Percentiles rank a stretch among this genome's conserved stretches.
These are phyloP conservation scores for Venturia effusa DNA, from an alignment of 2,329 filamentous ascomycete species.

Conservation along the genomic window DNA sequence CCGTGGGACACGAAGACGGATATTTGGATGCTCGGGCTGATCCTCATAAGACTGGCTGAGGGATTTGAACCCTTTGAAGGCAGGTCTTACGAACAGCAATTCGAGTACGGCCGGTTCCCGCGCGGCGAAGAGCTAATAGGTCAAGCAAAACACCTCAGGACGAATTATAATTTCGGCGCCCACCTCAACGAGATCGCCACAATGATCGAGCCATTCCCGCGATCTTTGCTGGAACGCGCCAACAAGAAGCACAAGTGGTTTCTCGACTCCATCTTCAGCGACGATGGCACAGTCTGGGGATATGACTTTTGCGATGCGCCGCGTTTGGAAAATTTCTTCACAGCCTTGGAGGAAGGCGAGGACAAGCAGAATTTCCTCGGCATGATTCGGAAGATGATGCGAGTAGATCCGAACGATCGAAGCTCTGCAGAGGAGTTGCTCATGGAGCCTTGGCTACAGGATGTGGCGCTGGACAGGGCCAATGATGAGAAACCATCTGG, in stretches of 20 bases:
- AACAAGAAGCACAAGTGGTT: background rate
- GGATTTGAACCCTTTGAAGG: background rate
- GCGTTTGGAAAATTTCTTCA: background rate
- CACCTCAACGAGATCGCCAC: background rate
- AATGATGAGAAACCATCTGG: background rate
- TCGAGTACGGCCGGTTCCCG: background rate
- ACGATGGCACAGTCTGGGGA: background rate
- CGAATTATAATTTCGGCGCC: background rate
- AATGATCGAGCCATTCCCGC: background rate
- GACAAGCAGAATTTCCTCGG: background rate
- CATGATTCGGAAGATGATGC: background rate
- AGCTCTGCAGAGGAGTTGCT: background rate
- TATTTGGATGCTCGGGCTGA: background rate
- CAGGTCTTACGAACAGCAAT: background rate
- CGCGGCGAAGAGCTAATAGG: background rate
- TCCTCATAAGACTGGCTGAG: too few species aligned
- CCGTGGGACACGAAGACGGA: background rate
- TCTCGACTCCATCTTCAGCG: background rate
- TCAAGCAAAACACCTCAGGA: background rate
- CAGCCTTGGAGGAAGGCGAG: background rate
- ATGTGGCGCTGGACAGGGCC: background rate
- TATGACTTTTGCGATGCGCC: background rate
- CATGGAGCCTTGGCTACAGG: background rate
- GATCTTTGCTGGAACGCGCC: background rate
- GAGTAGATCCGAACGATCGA: background rate